Percentiles rank a stretch among this genome's conserved stretches.
Evolutionary conservation across 2,329 filamentous ascomycete species (phyloP).

Genomic region (Magnaporthiopsis rhizophila): DNA sequence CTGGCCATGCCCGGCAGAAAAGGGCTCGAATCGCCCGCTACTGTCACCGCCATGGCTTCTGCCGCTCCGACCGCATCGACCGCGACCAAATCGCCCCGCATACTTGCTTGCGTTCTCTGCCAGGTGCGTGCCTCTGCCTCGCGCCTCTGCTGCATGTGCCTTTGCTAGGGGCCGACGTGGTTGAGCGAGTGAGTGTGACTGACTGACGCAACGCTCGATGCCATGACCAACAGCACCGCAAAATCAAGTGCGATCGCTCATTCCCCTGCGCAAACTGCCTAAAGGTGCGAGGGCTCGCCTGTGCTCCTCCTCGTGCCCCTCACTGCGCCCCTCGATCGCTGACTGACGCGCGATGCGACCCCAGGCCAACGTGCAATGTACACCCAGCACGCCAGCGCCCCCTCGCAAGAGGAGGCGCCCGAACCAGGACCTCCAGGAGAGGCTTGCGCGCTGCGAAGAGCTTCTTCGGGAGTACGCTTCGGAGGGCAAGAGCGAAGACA

Average conservation of each 20-base stretch:
- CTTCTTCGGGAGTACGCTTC: constrained; percentile 48
- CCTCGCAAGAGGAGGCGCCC: constrained; percentile 51
- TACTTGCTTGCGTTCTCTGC: constrained; percentile 48
- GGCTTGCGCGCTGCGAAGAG: constrained; percentile 50
- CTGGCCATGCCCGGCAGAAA: neutral
- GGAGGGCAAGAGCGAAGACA: constrained; percentile 19
- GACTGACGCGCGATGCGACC: constrained; percentile 1
- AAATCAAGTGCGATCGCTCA: constrained; percentile 54
- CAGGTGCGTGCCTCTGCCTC: constrained; percentile 22
- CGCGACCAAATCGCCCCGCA: constrained; percentile 31
- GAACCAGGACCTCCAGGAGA: constrained; percentile 54
- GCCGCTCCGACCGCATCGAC: constrained; percentile 6
- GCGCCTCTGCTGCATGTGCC: neutral
- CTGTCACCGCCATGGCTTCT: constrained; percentile 7
- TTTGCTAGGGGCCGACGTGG: neutral
- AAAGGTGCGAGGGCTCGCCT: constrained; percentile 34
- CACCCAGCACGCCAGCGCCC: constrained; percentile 51
- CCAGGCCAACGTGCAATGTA: constrained; percentile 51
- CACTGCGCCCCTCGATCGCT: neutral
- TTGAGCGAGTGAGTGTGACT: neutral
- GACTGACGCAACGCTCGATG: neutral
- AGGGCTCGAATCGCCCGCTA: neutral
- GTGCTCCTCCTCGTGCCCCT: neutral
- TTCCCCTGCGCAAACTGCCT: constrained; percentile 53
- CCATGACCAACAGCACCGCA: constrained; percentile 23